Conservation (phyloP, 2,329 filamentous ascomycete species). For the Ceratocystis diversiconidia region DNA sequence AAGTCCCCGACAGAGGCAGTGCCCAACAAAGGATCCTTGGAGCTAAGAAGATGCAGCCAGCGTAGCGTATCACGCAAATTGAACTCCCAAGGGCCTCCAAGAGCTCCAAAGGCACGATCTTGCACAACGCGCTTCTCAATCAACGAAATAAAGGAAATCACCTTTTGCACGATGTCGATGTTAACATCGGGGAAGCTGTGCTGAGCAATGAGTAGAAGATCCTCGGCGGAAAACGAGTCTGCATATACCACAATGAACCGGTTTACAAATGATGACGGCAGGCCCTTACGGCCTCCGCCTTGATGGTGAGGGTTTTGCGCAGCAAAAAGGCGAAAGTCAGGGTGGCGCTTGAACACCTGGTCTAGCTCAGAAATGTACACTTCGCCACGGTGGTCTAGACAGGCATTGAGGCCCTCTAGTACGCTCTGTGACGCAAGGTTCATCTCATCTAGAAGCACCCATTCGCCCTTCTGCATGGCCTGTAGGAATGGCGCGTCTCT, state of each 20-base stretch:
- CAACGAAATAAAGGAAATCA: conserved; percentile 70
- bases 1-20: conserved; percentile 53
- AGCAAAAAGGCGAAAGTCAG: conserved; percentile 85
- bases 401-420: conserved; percentile 88
- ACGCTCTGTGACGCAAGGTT: conserved; percentile 95
- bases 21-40: conserved; percentile 24
- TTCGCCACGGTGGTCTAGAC: conserved; percentile 88
- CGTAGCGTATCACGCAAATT: conserved; percentile 81
- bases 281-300: conserved; percentile 83
- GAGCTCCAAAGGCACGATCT: conserved; percentile 42
- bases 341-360: conserved; percentile 81
- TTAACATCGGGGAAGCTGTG: conserved; percentile 58
- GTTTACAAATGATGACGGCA: conserved; percentile 93
- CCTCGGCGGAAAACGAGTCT: conserved; percentile 69
- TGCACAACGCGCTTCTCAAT: conserved; percentile 58
- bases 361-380: conserved; percentile 92
- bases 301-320: conserved; percentile 97
- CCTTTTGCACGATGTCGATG: conserved; percentile 42
- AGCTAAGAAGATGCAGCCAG: conserved; percentile 63
- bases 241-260: conserved; percentile 97
- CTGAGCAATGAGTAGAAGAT: conserved; percentile 67
- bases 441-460: conserved; percentile 97
- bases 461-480: conserved; percentile 92
- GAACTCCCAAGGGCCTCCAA: conserved; percentile 83
- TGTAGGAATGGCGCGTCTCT: conserved; percentile 87